These are phyloP conservation scores for Calonectria pteridis DNA, from an alignment of 2,329 filamentous ascomycete species.

Conservation along the genomic window DNA sequence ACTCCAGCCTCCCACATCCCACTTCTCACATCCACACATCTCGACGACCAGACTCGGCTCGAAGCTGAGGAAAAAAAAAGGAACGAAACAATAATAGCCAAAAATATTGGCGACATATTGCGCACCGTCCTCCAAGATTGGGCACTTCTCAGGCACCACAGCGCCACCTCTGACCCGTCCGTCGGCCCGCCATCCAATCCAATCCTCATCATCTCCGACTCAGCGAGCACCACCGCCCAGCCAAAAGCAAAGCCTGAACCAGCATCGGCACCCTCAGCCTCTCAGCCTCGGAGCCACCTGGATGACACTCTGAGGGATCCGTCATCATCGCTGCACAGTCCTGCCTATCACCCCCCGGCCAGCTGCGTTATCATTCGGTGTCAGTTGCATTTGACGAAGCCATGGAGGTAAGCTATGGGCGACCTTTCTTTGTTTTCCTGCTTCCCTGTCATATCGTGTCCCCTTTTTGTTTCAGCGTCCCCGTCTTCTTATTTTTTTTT, in stretches of 20 bases:
- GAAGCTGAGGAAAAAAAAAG: neutral
- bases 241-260: conserved; percentile 15
- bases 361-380: conserved; percentile 11
- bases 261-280: conserved; percentile 4
- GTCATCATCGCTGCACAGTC: neutral
- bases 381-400: conserved; percentile 18
- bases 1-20: conserved; percentile 22
- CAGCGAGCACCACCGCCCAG: conserved; percentile 3
- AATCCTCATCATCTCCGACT: neutral
- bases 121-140: neutral
- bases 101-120: neutral
- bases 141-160: conserved; percentile 13
- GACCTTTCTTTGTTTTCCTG: neutral
- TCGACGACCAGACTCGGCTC: conserved; percentile 1
- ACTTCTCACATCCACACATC: conserved; percentile 16
- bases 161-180: conserved; percentile 5
- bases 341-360: conserved; percentile 9
- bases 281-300: conserved; percentile 21
- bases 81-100: neutral
- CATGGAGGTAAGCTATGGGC: conserved; percentile 26
- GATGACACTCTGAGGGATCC: conserved; percentile 8
- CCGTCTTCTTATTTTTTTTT: neutral
- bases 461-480: conserved; percentile 9
- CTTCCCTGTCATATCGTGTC: neutral
- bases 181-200: conserved; percentile 1